Evolutionary conservation across 225 moss, liverwort and hornwort genomes (phyloP), one percentile per base, ranked within the genome.

Genomic region (Pseudisothecium myosuroides): DNA sequence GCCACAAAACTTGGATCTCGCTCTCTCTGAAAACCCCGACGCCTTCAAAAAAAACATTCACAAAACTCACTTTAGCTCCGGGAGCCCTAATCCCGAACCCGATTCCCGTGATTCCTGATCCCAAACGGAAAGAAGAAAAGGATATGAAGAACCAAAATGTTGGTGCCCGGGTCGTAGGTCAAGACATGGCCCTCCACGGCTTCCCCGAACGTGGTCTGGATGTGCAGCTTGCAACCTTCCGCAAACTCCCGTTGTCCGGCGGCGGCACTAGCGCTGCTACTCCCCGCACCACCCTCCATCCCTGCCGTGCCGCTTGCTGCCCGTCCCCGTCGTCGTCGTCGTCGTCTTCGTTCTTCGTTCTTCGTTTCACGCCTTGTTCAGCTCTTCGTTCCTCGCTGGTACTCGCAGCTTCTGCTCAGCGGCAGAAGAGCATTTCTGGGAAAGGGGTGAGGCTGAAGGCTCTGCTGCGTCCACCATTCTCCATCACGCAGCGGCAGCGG

Each of bases 121-220:
- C 86, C 65, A 74, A 39, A 87, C 7, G 45, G 65, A 28, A 72
- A 37, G 76, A 45, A 41, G 27, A 22, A 88, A 86, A 96, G 98
- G 98, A 98, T 98, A 98, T 98, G 98, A 93, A 98, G 93, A 83
- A 98, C 98, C 81, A 98, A 91, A 91, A 98, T 93, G 94, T 95
- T 96, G 85, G 89, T 91, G 85, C 90, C 93, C 88, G 94, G 96
- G 89, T 98, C 98, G 88, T 91, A 97, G 75, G 97, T 91, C 87
- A 98, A 92, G 88, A 98, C 98, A 88, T 95, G 94, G 49, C 97
- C 98, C 89, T 96, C 97, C 80, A 98, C 94, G 90, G 95, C 95
- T 91, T 98, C 98, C 67, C 98, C 98, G 81, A 98, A 92, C 73
- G 96, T 97, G 54, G 98, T 98, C 93, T 95, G 96, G 94, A 98